Evolutionary conservation across 108 stramenopile species (phyloP), one percentile per base, ranked within the genome.

Genomic region (Skeletonema marinoi): DNA sequence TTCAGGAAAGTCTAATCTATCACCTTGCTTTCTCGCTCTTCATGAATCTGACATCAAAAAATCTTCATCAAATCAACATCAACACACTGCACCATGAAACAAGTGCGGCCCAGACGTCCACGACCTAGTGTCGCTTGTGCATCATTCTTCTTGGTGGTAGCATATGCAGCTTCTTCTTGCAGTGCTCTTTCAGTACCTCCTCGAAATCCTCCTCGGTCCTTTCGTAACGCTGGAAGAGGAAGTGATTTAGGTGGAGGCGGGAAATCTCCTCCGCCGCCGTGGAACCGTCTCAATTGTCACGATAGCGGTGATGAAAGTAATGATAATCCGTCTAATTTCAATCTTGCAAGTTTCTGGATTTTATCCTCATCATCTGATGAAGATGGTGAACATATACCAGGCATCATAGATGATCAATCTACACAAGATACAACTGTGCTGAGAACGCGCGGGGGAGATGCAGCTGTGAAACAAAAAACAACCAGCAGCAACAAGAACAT

Each of bases 291-390:
- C 50, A n/a, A 48, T n/a, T 19, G n/a, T 19, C 19, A 19, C 1
- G 19, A 51, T 51, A 7, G 50, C n/a, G 73, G 73, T 44, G 73
- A 64, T 73, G 63, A 73, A 13, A 32, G 25, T 25, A 25, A 64
- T 50, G 44, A 30, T 13, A 25, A 48, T 48, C 35, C 17, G 6
- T 46, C 5, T 44, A 25, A 14, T 50, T 51, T 51, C 25, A 73
- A 48, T 16, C 32, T 73, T 50, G 73, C 73, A 13, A 19, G 41
- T 12, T 21, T 64, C 60, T 41, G 25, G 4, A 31, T 59, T 39
- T 44, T 50, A 14, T 63, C 62, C 7, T 60, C 62, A 16, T 60
- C 33, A 41, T 12, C 3, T 61, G 32, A 42, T 16, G 60, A 60
- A 30, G 73, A 73, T 21, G 73, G 17, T 5, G 32, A 12, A 12